Conservation (phyloP, 306 rosid genomes). For the Vigna mungo region DNA sequence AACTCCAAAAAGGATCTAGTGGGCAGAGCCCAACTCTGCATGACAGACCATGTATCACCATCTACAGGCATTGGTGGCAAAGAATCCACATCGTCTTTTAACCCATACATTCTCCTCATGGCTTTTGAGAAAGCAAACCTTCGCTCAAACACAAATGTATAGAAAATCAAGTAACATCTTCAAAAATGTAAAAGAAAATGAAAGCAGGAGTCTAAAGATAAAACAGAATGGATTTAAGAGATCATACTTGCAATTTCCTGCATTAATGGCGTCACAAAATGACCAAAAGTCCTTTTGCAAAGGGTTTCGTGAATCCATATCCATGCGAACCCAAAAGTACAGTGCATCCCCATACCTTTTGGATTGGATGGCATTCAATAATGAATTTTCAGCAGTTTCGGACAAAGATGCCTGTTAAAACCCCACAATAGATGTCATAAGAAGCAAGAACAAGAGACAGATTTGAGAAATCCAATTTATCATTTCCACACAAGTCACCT, state of each 20-base stretch:
- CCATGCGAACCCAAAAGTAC: slow-evolving; percentile 96
- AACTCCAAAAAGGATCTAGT: slow-evolving; percentile 91
- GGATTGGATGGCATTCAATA: slow-evolving; percentile 73
- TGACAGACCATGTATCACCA: slow-evolving; percentile 89
- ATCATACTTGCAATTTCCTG: slow-evolving; percentile 97
- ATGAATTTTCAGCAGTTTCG: slow-evolving; percentile 71
- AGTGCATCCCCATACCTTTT: slow-evolving; percentile 82
- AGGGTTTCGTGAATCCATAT: slow-evolving; percentile 73
- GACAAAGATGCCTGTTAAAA: slow-evolving; percentile 84
- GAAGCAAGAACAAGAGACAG: slow-evolving; percentile 3
- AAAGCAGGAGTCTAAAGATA: slow-evolving; percentile 1
- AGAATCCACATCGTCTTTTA: slow-evolving; percentile 55
- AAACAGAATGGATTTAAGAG: not conserved
- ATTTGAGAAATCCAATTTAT: not conserved
- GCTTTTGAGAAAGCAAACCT: slow-evolving; percentile 89
- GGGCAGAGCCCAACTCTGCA: slow-evolving; percentile 93
- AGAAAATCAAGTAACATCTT: slow-evolving; percentile 33
- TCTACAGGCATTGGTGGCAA: slow-evolving; percentile 89
- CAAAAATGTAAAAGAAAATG: not conserved
- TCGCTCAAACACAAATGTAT: slow-evolving; percentile 34
- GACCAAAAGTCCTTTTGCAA: slow-evolving; percentile 87
- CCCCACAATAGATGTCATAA: slow-evolving; percentile 41
- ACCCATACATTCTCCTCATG: slow-evolving; percentile 81
- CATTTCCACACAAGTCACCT: slow-evolving; percentile 12
- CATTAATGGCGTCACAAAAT: slow-evolving; percentile 84